Base-by-base conservation (phyloP, 164 flowering plant species). In the Liriodendron chinense region DNA sequence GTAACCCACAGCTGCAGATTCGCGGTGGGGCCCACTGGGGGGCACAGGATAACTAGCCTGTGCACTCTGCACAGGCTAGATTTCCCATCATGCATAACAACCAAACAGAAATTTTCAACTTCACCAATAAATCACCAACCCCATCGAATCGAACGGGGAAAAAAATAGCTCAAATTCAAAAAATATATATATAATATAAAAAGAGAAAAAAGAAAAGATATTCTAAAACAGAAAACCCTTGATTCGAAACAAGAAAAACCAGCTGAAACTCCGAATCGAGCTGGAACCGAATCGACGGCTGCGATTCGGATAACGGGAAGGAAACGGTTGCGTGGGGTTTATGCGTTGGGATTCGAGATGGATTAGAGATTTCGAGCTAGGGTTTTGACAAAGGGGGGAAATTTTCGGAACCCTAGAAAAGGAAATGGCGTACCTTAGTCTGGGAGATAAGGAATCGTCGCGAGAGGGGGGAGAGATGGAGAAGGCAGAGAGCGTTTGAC, bases 391-490 rank as follows among this genome's bases (percentile, higher is more conserved):
- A 47, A 16, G 43, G 56, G 16, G 14, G 14, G 20, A 16, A 47
- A 34, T 47, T 47, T 23, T 47, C 13, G 25, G 56, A 69, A 69
- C 71, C 71, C 71, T 69, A 69, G 57, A 69, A 69, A 47, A 47
- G 28, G 18, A 69, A 47, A 43, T 26, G 47, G 71, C 24, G 56
- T 69, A 69, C 56, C 56, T 69, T 47, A 8, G 53, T 1, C 18
- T 14, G 43, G 68, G 8, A 16, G 69, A 67, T 24, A 43, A 67
- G 69, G 69, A 28, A 26, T 26, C 47, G 69, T 24, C 1, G 69
- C 2, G 34, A 65, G 43, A 28, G 69, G 26, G 22, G 71, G 21
- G 50, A 66, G 47, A 26, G 47, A 66, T 26, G n/a, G 22, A 34
- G 25, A 65, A 24, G 20, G 13, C 21, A 68, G 53, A 49, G 22